Evolutionary conservation across 2,329 filamentous ascomycete species (phyloP).

Genomic region (Metarhizium anisopliae): DNA sequence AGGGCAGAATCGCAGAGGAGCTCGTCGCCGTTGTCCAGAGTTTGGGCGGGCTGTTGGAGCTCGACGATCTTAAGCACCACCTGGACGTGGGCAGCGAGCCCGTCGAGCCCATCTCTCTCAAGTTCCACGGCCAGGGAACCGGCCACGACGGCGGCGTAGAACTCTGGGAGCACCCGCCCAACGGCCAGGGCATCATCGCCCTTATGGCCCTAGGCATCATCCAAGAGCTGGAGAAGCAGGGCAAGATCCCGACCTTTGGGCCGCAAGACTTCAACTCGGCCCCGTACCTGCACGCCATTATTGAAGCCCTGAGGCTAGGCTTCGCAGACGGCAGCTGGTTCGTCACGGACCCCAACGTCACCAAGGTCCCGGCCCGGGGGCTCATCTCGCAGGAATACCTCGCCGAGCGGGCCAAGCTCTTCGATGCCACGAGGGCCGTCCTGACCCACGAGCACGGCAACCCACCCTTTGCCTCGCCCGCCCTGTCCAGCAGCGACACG

Average conservation of each 20-base stretch:
- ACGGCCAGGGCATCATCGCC: constrained; percentile 91
- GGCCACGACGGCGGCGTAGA: constrained; percentile 49
- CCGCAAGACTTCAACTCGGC: constrained; percentile 71
- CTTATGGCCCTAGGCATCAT: constrained; percentile 91
- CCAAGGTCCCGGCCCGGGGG: constrained; percentile 56
- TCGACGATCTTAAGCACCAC: constrained; percentile 76
- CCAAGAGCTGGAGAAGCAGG: constrained; percentile 69
- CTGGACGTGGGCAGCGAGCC: constrained; percentile 59
- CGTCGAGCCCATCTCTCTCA: constrained; percentile 77
- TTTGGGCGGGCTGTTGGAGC: constrained; percentile 66
- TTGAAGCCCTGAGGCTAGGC: constrained; percentile 80
- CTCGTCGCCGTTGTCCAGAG: constrained; percentile 69
- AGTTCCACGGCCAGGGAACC: constrained; percentile 58
- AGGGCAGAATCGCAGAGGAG: constrained; percentile 71
- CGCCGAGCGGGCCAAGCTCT: constrained; percentile 54
- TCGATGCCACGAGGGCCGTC: constrained; percentile 50
- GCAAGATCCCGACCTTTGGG: constrained; percentile 63
- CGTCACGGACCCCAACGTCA: constrained; percentile 71
- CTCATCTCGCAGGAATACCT: constrained; percentile 70
- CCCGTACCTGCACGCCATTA: constrained; percentile 73
- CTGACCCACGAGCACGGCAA: constrained; percentile 54
- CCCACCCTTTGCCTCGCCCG: constrained; percentile 50
- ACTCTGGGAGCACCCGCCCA: constrained; percentile 94
- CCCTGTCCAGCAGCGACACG: constrained; percentile 79
- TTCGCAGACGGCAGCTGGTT: constrained; percentile 90